Base-by-base conservation (phyloP, 169 alveolate species). In the Plasmodium berghei region DNA sequence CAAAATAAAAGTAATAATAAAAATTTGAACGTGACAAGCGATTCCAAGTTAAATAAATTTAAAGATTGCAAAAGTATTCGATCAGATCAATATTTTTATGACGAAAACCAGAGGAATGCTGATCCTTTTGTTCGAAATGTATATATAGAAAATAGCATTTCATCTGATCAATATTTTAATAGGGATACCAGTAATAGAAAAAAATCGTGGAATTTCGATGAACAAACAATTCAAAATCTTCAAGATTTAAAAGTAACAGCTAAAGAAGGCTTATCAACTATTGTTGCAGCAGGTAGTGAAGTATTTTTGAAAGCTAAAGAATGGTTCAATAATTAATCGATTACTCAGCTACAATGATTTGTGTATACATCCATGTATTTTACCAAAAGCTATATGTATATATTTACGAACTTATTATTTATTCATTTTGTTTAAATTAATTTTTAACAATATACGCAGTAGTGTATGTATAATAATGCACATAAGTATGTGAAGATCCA, bases 91-190 rank as follows among this genome's bases (percentile, higher is more conserved):
- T 91, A 89, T 56, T 93, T 93, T 70, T 89, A 93, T 90, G 72
- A 87, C 69, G 72, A 93, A 72, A 48, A 88, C 52, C 67, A 69
- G 52, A 72, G 62, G 46, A 71, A 63, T 63, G 70, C 24, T 14
- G 90, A 87, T 66, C 71, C 72, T 14, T 45, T 66, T 34, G 12
- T 73, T 58, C 83, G 69, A 54, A 52, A 62, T 61, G 56, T 80
- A 46, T 75, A 87, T 26, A 73, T 93, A 92, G 54, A 58, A 85
- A 85, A 87, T 66, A 72, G 91, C 90, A 55, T 87, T 87, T 80
- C 88, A 58, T 93, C 96, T 20, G 96, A 93, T 58, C 94, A 93
- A 34, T 93, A 93, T 73, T 93, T 93, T 85, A 94, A 94, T 52
- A 69, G 93, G 34, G 93, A 89, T 54, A 72, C 85, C 10, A 63